phyloP scores from a whole-genome alignment of 2,329 filamentous ascomycete genomes.

The Biscogniauxia sp. region DNA sequence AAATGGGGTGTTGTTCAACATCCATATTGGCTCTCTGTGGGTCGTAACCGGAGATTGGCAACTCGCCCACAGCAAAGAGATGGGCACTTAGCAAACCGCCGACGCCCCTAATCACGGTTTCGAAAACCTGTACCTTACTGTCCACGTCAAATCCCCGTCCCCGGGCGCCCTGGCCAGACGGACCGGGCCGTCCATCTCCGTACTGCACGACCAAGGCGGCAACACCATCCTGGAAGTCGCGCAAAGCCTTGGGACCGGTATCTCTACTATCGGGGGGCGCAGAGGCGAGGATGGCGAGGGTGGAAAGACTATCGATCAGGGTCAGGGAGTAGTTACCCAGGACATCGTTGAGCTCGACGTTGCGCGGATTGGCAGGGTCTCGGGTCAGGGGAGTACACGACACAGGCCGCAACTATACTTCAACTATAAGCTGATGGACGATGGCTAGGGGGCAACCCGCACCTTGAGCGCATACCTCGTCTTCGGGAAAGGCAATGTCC shows the following conservation, averaged over 20 bases:
- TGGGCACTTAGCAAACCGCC: slow-evolving; percentile 91
- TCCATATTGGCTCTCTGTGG: slow-evolving; percentile 46
- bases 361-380: slow-evolving; percentile 73
- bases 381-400: slow-evolving; percentile 81
- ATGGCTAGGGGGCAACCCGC: slow-evolving; percentile 7
- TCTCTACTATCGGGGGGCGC: slow-evolving; percentile 55
- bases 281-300: slow-evolving; percentile 86
- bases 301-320: slow-evolving; percentile 91
- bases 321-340: slow-evolving; percentile 96
- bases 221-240: slow-evolving; percentile 78
- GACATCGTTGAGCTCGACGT: slow-evolving; percentile 90
- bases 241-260: slow-evolving; percentile 60
- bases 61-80: slow-evolving; percentile 84
- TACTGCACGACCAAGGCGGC: slow-evolving; percentile 75
- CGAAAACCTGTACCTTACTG: slow-evolving; percentile 98
- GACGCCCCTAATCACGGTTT: slow-evolving; percentile 91
- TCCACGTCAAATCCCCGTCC: slow-evolving; percentile 88
- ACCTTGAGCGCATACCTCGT: slow-evolving; percentile 58
- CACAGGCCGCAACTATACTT: slow-evolving; percentile 70
- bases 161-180: slow-evolving; percentile 66
- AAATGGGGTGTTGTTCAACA: slow-evolving; percentile 53
- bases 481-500: slow-evolving; percentile 89
- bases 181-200: slow-evolving; percentile 74
- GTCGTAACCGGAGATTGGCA: slow-evolving; percentile 80
- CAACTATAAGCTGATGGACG: slow-evolving; percentile 18